Conservation (phyloP, 345 rosid species). For the Euphorbia pulcherrima region DNA sequence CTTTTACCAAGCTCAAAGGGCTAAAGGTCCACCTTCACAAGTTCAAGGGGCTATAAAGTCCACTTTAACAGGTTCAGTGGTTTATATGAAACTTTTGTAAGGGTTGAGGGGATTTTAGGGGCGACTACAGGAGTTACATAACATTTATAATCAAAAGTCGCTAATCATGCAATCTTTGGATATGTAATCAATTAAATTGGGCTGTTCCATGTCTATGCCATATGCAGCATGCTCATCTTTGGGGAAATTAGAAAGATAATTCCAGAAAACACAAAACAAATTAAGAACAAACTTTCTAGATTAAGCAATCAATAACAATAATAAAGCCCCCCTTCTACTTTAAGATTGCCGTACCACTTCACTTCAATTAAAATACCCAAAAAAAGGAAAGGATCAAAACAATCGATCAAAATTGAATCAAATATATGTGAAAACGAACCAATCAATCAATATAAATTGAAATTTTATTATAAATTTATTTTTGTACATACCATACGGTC, state of each 20-base stretch:
- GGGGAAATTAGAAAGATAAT: neutral
- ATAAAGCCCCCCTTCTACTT: neutral
- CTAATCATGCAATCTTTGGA: no score
- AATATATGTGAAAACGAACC: neutral
- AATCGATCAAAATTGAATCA: no score
- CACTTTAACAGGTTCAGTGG: no score
- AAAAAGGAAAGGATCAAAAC: neutral
- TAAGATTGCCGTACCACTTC: neutral
- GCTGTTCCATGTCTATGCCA: no score
- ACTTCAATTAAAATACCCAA: neutral
- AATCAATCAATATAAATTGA: neutral
- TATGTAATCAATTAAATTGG: no score
- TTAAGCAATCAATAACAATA: neutral
- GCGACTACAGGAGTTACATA: no score
- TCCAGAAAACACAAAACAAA: neutral
- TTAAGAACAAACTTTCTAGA: neutral
- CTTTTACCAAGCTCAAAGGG: no score
- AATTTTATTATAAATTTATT: neutral
- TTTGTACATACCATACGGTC: conserved; percentile 3
- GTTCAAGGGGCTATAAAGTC: no score
- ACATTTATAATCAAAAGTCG: no score
- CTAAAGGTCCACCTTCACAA: no score
- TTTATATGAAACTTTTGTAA: no score
- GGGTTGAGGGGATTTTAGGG: no score
- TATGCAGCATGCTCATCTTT: neutral